Base-by-base conservation (phyloP, 179 eudicot genomes). In the Kewa caespitosa region DNA sequence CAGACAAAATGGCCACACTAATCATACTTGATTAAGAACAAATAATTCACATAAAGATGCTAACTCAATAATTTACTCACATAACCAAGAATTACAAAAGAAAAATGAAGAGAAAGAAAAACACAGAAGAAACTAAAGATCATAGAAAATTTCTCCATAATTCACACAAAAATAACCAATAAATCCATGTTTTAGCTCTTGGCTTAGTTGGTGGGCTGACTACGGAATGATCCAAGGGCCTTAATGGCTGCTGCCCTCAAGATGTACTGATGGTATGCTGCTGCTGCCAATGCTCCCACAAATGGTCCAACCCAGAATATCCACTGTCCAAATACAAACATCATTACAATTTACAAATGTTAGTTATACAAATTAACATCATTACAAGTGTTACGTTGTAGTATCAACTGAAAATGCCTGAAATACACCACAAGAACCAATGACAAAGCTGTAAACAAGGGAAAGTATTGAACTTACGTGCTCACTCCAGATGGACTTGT, bases 301-400 rank as follows among this genome's bases (percentile, higher is more conserved):
- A 89, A 83, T 46, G 97, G 96, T 61, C 97, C 97, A 10, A 91
- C 97, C 96, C 94, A 92, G 86, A 92, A 92, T 32, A 92, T 89
- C 96, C 97, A 92, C 96, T 92, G 86, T 65, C 31, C 34, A 28
- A 7, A 55, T 14, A 55, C 6, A 13, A 20, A 23, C 2, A 41
- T 42, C 28, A 61, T 41, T 15, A 48, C 36, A 30, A 28, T 8
- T n/a, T 28, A 42, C 55, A 69, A n/a, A n/a, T n/a, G 23, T 28
- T 11, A 41, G 10, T 15, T 23, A 60, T 30, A 27, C 38, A 28
- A 11, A 5, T 48, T n/a, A n/a, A n/a, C n/a, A n/a, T n/a, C n/a
- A n/a, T n/a, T n/a, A n/a, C n/a, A n/a, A n/a, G n/a, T n/a, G n/a
- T n/a, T n/a, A n/a, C n/a, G n/a, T n/a, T n/a, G n/a, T n/a, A n/a